Evolutionary conservation across 176 grass and related monocot genomes (phyloP).

Genomic region (Triticum aestivum): DNA sequence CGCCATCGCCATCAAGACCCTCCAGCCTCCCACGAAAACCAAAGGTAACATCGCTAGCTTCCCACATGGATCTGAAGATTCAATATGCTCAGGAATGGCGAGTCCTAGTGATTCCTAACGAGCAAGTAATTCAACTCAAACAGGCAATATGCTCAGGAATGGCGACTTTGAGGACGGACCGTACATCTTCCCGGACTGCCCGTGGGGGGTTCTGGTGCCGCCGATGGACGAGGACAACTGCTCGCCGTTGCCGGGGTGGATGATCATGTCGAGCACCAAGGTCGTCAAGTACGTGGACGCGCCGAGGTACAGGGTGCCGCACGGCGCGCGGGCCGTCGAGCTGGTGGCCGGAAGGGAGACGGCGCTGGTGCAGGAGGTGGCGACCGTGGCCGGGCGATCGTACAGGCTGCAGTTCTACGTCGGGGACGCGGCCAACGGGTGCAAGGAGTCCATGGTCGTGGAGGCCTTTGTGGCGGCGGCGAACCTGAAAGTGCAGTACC

Average conservation of each 20-base stretch:
- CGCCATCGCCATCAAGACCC: conserved; percentile 39
- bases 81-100: neutral
- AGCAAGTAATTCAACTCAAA: neutral
- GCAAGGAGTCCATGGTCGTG: conserved; percentile 26
- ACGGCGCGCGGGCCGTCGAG: conserved; percentile 53
- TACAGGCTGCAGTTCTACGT: conserved; percentile 54
- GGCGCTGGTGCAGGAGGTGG: conserved; percentile 53
- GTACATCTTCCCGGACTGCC: conserved; percentile 27
- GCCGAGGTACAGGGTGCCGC: conserved; percentile 47
- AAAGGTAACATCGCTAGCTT: conserved; percentile 20
- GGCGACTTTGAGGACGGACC: conserved; percentile 61
- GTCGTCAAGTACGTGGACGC: conserved; percentile 53
- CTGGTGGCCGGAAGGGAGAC: conserved; percentile 55
- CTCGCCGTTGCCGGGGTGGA: conserved; percentile 61
- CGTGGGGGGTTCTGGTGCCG: conserved; percentile 57
- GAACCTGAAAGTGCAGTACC: conserved; percentile 18
- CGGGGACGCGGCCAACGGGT: conserved; percentile 50
- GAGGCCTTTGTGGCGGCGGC: conserved; percentile 46
- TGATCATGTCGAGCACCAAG: conserved; percentile 60
- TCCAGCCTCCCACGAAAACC: neutral
- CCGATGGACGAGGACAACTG: conserved; percentile 45
- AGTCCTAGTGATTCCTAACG: neutral
- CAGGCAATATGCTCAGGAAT: conserved; percentile 49
- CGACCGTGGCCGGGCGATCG: conserved; percentile 21
- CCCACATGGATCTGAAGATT: neutral